Percentiles rank a stretch among this genome's conserved stretches.
Evolutionary conservation across 1,284 basidiomycete species (phyloP).

Genomic region (Malassezia cuniculi): DNA sequence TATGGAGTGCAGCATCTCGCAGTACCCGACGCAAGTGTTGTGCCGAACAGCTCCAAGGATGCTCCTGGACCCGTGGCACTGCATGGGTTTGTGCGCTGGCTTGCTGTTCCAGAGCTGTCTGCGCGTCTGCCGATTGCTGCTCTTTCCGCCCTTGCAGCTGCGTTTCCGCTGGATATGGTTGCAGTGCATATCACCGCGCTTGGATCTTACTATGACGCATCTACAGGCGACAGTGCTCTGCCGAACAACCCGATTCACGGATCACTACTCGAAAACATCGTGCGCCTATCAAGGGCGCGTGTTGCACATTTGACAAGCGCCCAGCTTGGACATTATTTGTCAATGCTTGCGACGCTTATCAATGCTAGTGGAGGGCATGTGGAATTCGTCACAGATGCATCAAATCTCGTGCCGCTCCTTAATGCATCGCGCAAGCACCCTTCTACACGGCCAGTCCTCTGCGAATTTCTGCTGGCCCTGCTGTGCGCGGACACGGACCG

Average conservation of each 20-base stretch:
- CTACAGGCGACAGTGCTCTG: constrained; percentile 3
- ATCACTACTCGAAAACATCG: constrained; percentile 5
- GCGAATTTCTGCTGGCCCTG: constrained; percentile 30
- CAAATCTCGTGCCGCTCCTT: no score
- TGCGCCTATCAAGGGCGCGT: neutral
- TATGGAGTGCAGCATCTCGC: no score
- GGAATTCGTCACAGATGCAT: no score
- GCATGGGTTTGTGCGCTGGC: constrained; percentile 15
- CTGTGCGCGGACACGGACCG: constrained; percentile 26
- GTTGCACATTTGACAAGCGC: constrained; percentile 7
- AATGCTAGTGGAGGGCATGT: no score
- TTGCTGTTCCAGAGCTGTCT: constrained; percentile 22
- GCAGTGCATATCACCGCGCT: constrained; percentile 16
- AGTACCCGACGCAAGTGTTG: no score
- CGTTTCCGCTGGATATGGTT: constrained; percentile 24
- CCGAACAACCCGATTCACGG: constrained; percentile 9
- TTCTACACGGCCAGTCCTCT: constrained; percentile 28
- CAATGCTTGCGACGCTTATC: constrained; percentile 23
- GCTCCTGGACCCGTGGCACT: constrained; percentile 4
- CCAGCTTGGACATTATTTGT: constrained; percentile 21
- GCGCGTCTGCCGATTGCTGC: constrained; percentile 21
- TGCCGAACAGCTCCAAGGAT: neutral
- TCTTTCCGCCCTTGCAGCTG: constrained; percentile 23
- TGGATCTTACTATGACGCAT: constrained; percentile 6
- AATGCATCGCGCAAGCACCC: constrained; percentile 17